Evolutionary conservation across 2,329 filamentous ascomycete species (phyloP), one percentile per base, ranked within the genome.

Genomic region (Fusarium globosum): DNA sequence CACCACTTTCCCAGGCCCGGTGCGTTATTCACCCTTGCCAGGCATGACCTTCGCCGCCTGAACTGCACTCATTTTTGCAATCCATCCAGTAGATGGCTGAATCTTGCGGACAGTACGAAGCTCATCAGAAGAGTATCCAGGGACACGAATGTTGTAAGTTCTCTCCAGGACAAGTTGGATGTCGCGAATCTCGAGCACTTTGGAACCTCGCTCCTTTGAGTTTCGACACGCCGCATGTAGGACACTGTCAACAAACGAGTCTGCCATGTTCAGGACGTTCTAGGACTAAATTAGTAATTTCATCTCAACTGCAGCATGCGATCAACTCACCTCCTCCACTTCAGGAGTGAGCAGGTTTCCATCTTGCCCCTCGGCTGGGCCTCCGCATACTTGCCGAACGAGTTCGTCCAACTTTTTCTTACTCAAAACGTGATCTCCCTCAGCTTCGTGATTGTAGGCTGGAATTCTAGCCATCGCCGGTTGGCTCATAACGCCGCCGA

Each of bases 391-490:
- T 83, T 98, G 96, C 57, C 95, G 91, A 14, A 98, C 95, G 42
- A 99, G 88, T 81, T 98, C 96, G 79, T 99, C 95, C 45, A 99
- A 88, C 85, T 97, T 98, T 85, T 97, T 97, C 89, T 98, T 98
- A 85, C 93, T 97, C n/a, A 99, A 86, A 2, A 99, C 93, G 48
- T 95, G 92, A 78, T 98, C 95, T 33, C 94, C 95, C 80, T 97
- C 95, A 36, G 94, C 94, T 80, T 98, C 96, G 66, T 98, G 91
- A 64, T 94, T 93, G 81, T 94, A 97, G 1, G 91, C 90, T 0
- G 95, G 94, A 49, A 94, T 90, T 79, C 95, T 95, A 62, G 91
- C 86, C 69, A 98, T 89, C 5, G 94, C 94, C 1, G 96, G 95
- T 79, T 97, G 95, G 58, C 92, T 92, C 88, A 98, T 93, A 56